Evolutionary conservation across 345 rosid genomes (phyloP).

Genomic region (Salix viminalis): DNA sequence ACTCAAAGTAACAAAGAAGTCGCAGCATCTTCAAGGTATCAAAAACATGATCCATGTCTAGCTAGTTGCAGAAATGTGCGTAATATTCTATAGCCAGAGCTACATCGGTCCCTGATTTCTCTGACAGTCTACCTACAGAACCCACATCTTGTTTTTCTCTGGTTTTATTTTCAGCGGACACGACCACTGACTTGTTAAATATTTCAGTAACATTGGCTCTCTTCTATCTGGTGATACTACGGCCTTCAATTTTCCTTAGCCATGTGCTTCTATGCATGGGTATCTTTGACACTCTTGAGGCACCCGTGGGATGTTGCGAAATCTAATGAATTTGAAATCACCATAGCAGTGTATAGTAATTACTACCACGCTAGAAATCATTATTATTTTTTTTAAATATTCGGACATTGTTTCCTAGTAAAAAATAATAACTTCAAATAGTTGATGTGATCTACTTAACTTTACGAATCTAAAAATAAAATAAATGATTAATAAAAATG

Average conservation of each 20-base stretch:
- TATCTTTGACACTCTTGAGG: neutral
- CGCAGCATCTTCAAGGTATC: conserved; percentile 7
- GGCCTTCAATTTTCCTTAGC: neutral
- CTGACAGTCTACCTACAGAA: conserved; percentile 1
- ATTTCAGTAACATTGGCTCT: neutral
- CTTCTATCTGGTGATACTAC: neutral
- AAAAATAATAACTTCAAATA: no score
- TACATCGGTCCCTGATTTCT: neutral
- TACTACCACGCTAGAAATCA: no score
- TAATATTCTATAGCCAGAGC: neutral
- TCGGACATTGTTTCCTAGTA: no score
- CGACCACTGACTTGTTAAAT: neutral
- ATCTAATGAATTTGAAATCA: neutral
- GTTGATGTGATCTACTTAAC: rapidly evolving
- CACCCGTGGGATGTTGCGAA: neutral
- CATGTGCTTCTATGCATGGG: conserved; percentile 8
- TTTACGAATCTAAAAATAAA: no score
- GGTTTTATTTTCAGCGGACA: neutral
- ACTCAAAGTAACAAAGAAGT: neutral
- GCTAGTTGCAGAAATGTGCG: neutral
- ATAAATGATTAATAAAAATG: rapidly evolving
- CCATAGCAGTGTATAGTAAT: neutral
- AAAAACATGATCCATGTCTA: neutral
- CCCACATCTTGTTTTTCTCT: neutral
- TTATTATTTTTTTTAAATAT: no score